Evolutionary conservation across 2,329 filamentous ascomycete genomes (phyloP), one percentile per base, ranked within the genome.

Genomic region (Colletotrichum australisinense): DNA sequence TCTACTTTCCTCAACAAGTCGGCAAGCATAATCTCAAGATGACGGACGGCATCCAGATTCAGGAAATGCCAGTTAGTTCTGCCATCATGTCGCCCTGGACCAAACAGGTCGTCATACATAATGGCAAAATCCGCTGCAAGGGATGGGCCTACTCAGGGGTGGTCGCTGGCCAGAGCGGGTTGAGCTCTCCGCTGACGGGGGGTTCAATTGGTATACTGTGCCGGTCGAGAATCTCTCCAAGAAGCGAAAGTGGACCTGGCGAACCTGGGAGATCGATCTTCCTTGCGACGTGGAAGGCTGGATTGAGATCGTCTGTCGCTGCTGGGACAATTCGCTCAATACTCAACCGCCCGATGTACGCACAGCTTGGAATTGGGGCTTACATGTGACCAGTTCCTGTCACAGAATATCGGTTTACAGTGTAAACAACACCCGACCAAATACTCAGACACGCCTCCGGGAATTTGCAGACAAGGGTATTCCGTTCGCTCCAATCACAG

Each of bases 1-100:
- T 93, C 0, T 93, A 94, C 81, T 94, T 92, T 79, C 90, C 88
- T 1, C 90, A 90, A 12, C 92, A 94, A 78, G 83, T 91, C 0
- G 92, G 91, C 12, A 93, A 93, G 81, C 90, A 93, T 76, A 93
- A 93, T 74, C 83, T 86, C 12, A 83, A 82, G 9, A 87, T 88
- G 76, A 89, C 84, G 19, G 89, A 90, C 58, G 91, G 90, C 0
- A 91, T 92, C 74, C 89, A 88, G 74, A 93, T 93, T 76, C 92
- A 94, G 77, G 92, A 93, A 46, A 94, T 93, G 91, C 92, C 92
- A 0, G 91, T 93, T 4, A 89, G 87, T 59, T 89, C 86, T 19
- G 92, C 91, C 24, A 93, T 93, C 76, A 93, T 93, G 89, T 84
- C 87, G 0, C 92, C 92, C 0, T 84, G 85, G 82, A 86, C 87